Conservation (phyloP, 2,329 filamentous ascomycete genomes). For the Teratosphaeria gauchensis region DNA sequence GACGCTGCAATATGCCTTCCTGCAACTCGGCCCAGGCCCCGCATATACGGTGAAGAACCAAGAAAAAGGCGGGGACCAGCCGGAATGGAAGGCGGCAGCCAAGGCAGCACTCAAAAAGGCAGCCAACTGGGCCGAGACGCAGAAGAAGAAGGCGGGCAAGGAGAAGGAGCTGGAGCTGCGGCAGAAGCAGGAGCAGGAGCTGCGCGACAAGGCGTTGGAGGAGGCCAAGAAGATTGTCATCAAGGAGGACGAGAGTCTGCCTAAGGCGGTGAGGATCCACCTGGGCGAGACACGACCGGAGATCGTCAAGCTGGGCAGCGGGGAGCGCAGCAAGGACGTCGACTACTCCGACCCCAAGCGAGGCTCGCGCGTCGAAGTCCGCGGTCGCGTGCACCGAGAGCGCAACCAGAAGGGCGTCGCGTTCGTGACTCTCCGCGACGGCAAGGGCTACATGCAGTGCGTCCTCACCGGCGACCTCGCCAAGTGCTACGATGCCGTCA, state of each 20-base stretch:
- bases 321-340: conserved; percentile 38
- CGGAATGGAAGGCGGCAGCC: conserved; percentile 70
- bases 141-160: conserved; percentile 78
- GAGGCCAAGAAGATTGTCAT: conserved; percentile 71
- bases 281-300: conserved; percentile 60
- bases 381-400: conserved; percentile 73
- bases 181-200: conserved; percentile 62
- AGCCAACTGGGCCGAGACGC: conserved; percentile 59
- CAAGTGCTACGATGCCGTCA: conserved; percentile 85
- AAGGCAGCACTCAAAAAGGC: conserved; percentile 84
- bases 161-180: conserved; percentile 62
- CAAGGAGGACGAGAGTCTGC: conserved; percentile 61
- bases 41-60: conserved; percentile 62
- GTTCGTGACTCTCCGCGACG: conserved; percentile 79
- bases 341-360: conserved; percentile 46
- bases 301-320: conserved; percentile 45
- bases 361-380: conserved; percentile 68
- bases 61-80: conserved; percentile 53
- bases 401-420: conserved; percentile 74
- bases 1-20: conserved; percentile 66
- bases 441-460: conserved; percentile 77
- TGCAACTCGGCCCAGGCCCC: conserved; percentile 55
- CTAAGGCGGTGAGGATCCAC: conserved; percentile 64
- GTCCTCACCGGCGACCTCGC: conserved; percentile 71
- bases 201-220: conserved; percentile 62